Percentiles rank a stretch among this genome's conserved stretches.
phyloP scores from a whole-genome alignment of 2,329 filamentous ascomycete genomes.

The Zasmidium citrigriseum region DNA sequence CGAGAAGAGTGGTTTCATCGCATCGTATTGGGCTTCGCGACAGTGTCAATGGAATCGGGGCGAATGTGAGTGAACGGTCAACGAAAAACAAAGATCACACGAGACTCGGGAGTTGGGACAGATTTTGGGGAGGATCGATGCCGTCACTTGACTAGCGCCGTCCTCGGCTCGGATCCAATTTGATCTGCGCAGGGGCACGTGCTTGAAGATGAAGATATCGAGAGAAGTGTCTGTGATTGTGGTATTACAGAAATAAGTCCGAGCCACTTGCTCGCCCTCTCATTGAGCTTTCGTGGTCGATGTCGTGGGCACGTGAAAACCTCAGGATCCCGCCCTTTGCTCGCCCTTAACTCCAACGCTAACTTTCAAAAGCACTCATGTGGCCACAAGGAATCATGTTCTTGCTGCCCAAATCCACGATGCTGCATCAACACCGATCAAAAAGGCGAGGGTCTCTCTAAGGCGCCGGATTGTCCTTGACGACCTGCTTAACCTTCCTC shows the following conservation, averaged over 20 bases:
- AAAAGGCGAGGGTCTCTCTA: conserved; percentile 8
- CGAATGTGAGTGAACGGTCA: too few species aligned
- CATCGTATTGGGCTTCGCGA: conserved; percentile 22
- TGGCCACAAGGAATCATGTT: too few species aligned
- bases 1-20: conserved; percentile 25
- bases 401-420: too few species aligned
- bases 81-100: not conserved
- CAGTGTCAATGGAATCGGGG: too few species aligned
- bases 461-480: conserved; percentile 83
- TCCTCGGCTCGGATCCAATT: not conserved
- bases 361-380: not conserved
- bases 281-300: too few species aligned
- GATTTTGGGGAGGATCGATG: not conserved
- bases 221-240: not conserved
- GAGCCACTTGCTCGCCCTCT: too few species aligned
- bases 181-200: not conserved
- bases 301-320: not conserved
- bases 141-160: not conserved
- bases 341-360: conserved; percentile 2
- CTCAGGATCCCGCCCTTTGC: not conserved
- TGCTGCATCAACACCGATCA: not conserved
- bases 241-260: too few species aligned
- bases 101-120: not conserved
- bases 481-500: conserved; percentile 79
- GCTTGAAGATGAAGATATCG: not conserved